Evolutionary conservation across 1,284 basidiomycete species (phyloP).

Genomic region (Apiotrichum montevideense): DNA sequence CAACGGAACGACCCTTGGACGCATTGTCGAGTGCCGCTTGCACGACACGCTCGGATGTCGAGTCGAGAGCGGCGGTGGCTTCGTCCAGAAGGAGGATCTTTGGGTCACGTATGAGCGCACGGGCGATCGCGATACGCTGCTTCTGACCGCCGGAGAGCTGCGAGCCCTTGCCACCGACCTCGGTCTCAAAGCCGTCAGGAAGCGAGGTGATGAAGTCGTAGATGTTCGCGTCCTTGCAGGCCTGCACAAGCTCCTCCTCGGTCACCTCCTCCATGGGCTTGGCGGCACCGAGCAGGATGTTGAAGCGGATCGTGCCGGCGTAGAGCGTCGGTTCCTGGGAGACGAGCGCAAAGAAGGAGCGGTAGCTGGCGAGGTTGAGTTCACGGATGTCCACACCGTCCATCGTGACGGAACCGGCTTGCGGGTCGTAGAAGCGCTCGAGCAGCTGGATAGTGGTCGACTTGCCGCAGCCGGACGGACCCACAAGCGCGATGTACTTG

Average conservation of each 20-base stretch:
- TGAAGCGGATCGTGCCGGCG: constrained; percentile 79
- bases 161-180: constrained; percentile 89
- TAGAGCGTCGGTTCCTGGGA: constrained; percentile 92
- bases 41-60: constrained; percentile 87
- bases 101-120: constrained; percentile 90
- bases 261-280: constrained; percentile 75
- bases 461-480: constrained; percentile 66
- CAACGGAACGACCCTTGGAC: constrained; percentile 79
- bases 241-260: constrained; percentile 76
- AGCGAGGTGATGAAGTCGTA: constrained; percentile 78
- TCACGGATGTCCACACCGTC: constrained; percentile 74
- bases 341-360: constrained; percentile 78
- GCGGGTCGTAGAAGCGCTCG: constrained; percentile 53
- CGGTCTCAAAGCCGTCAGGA: constrained; percentile 84
- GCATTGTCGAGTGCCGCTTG: constrained; percentile 90
- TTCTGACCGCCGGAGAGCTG: constrained; percentile 67
- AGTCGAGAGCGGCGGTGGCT: constrained; percentile 93
- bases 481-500: constrained; percentile 81
- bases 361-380: constrained; percentile 75
- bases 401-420: constrained; percentile 51
- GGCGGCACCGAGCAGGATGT: constrained; percentile 77
- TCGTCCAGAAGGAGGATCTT: constrained; percentile 85
- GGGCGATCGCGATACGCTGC: constrained; percentile 93
- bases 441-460: constrained; percentile 53
- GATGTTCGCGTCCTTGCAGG: constrained; percentile 81